Evolutionary conservation across 306 rosid genomes (phyloP).

Genomic region (Casuarina equisetifolia): DNA sequence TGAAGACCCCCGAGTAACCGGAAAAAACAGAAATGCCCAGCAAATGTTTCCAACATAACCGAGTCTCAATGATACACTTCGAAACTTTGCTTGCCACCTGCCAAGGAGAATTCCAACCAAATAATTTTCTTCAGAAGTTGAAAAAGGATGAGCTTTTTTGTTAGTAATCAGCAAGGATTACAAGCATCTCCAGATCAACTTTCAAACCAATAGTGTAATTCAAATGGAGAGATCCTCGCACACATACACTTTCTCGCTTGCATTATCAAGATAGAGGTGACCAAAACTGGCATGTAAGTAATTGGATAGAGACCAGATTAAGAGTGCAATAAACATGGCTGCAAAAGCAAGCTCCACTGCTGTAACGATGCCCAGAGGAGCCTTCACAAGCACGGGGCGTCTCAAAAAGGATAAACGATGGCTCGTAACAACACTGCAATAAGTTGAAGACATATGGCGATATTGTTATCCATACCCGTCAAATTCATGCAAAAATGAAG

Average conservation of each 20-base stretch:
- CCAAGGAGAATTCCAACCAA: neutral
- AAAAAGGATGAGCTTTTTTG: too few species aligned
- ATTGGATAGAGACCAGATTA: conserved; percentile 70
- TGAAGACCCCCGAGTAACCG: conserved; percentile 65
- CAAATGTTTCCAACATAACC: conserved; percentile 71
- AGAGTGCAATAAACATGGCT: conserved; percentile 50
- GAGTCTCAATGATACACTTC: conserved; percentile 63
- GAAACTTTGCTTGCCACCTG: conserved; percentile 71
- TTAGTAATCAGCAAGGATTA: neutral
- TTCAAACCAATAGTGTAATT: too few species aligned
- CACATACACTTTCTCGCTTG: conserved; percentile 47
- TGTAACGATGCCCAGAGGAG: conserved; percentile 59
- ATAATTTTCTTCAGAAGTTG: neutral
- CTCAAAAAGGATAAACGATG: conserved; percentile 29
- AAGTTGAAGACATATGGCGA: neutral
- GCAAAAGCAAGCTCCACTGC: conserved; percentile 51
- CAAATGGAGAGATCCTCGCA: too few species aligned
- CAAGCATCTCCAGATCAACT: too few species aligned
- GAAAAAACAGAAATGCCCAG: conserved; percentile 82
- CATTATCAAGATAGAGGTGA: conserved; percentile 41
- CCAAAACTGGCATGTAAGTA: conserved; percentile 55
- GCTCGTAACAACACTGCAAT: conserved; percentile 17
- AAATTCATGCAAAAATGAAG: neutral
- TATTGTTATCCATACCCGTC: neutral
- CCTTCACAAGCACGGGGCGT: conserved; percentile 48